Evolutionary conservation across 1,284 basidiomycete species (phyloP).

Genomic region (Trichosporon ovoides): DNA sequence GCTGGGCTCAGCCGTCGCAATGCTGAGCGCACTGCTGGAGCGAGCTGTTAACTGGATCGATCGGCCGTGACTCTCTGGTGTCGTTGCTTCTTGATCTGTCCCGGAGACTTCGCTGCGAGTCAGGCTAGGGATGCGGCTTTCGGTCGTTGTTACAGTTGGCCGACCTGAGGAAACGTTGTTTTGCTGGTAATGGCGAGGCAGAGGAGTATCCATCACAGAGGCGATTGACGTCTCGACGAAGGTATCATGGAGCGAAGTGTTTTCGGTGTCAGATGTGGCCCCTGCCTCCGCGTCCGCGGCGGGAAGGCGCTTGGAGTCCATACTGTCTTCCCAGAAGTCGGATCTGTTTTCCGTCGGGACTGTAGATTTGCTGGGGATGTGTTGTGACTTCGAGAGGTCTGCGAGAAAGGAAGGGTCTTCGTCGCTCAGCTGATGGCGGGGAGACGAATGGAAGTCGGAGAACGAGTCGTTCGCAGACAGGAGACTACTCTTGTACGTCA

Average conservation of each 20-base stretch:
- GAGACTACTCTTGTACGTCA: background rate
- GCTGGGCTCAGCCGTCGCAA: background rate
- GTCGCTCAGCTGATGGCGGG: background rate
- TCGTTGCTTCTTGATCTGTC: slow-evolving; percentile 36
- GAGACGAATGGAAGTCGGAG: background rate
- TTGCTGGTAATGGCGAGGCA: slow-evolving; percentile 5
- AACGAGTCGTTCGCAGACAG: background rate
- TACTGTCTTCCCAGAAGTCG: slow-evolving; percentile 1
- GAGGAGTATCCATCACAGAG: slow-evolving; percentile 8
- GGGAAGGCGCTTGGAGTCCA: background rate
- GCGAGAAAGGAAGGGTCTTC: background rate
- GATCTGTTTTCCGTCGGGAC: background rate
- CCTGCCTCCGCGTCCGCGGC: background rate
- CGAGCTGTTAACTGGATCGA: background rate
- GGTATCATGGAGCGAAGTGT: background rate
- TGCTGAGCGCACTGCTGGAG: background rate
- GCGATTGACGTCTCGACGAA: background rate
- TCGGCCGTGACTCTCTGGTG: slow-evolving; percentile 30
- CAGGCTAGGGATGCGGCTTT: slow-evolving; percentile 36
- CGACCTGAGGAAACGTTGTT: too few relatives aligned
- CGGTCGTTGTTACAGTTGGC: background rate
- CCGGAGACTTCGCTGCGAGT: slow-evolving; percentile 38
- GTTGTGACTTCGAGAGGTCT: background rate
- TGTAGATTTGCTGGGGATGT: background rate
- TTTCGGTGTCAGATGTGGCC: background rate